A percentile compares a stretch with the other conserved stretches of the same genome.
Evolutionary conservation across 192 early-diverging fungal species (phyloP).

Genomic region (Coemansia sp.): DNA sequence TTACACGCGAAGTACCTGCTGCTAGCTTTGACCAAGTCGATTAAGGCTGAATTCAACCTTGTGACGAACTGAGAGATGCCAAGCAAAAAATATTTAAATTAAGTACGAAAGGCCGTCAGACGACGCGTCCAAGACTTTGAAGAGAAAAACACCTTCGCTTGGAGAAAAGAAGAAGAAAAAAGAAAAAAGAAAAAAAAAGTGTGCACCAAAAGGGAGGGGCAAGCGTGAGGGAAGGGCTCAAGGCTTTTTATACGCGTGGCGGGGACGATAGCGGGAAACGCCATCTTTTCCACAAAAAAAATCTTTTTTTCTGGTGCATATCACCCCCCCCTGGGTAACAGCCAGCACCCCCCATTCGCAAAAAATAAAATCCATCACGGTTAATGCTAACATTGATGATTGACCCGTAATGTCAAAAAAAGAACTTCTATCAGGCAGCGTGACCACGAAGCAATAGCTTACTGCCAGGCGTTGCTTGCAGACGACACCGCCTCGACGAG

Average conservation of each 20-base stretch:
- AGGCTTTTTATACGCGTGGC: neutral
- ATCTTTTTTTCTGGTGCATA: neutral
- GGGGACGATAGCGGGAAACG: neutral
- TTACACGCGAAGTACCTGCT: neutral
- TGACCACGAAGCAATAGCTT: neutral
- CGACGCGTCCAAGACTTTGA: neutral
- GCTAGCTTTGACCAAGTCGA: neutral
- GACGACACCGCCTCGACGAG: conserved; percentile 34
- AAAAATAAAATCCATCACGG: neutral
- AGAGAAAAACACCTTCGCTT: neutral
- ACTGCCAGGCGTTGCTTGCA: neutral
- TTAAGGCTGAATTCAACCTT: neutral
- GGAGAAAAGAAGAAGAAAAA: neutral
- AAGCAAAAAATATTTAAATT: conserved; percentile 3
- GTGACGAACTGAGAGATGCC: neutral
- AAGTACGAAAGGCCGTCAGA: neutral
- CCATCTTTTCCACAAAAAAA: neutral
- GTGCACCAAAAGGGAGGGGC: neutral
- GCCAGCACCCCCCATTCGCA: neutral
- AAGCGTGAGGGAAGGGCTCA: neutral
- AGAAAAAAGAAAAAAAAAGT: neutral
- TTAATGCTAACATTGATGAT: neutral
- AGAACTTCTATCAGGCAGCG: neutral
- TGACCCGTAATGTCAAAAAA: neutral
- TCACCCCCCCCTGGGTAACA: neutral